A percentile compares a stretch with the other conserved stretches of the same genome.
Conservation (phyloP, 192 early-diverging fungal species). For the Coemansia sp. region DNA sequence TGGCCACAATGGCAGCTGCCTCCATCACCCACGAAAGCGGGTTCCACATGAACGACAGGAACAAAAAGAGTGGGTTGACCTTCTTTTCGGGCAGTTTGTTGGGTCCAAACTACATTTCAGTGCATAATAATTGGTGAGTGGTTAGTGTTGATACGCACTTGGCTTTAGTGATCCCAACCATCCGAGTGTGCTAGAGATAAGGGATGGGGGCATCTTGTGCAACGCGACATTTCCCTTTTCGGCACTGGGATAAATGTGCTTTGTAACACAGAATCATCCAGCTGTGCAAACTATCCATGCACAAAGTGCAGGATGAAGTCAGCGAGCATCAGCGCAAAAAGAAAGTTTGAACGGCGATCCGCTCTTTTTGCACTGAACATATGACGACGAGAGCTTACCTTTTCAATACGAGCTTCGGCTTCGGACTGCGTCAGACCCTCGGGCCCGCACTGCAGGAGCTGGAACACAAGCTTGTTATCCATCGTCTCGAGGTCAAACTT, state of each 20-base stretch:
- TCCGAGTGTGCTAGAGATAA: background rate
- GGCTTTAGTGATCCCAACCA: background rate
- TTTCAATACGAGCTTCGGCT: constrained; percentile 61
- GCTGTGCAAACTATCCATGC: too few species aligned
- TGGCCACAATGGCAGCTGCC: constrained; percentile 81
- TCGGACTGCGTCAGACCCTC: constrained; percentile 65
- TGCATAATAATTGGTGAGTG: background rate
- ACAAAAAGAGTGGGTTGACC: constrained; percentile 79
- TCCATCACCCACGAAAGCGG: constrained; percentile 84
- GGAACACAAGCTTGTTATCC: constrained; percentile 71
- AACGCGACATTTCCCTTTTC: background rate
- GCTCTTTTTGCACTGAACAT: background rate
- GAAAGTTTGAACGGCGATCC: too few species aligned
- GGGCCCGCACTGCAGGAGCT: constrained; percentile 64
- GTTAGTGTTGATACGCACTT: background rate
- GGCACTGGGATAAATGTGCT: background rate
- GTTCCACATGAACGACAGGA: constrained; percentile 84
- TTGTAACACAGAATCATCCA: background rate
- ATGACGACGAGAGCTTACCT: constrained; percentile 37
- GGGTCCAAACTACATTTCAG: constrained; percentile 60
- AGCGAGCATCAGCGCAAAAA: background rate
- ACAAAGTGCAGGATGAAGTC: too few species aligned
- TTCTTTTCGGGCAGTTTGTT: constrained; percentile 75
- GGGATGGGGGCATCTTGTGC: background rate
- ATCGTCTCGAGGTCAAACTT: constrained; percentile 78